Percentiles rank a stretch among this genome's conserved stretches.
These are phyloP conservation scores for Dorcoceras hygrometricum DNA, from an alignment of 257 asterid species.

Conservation along the genomic window DNA sequence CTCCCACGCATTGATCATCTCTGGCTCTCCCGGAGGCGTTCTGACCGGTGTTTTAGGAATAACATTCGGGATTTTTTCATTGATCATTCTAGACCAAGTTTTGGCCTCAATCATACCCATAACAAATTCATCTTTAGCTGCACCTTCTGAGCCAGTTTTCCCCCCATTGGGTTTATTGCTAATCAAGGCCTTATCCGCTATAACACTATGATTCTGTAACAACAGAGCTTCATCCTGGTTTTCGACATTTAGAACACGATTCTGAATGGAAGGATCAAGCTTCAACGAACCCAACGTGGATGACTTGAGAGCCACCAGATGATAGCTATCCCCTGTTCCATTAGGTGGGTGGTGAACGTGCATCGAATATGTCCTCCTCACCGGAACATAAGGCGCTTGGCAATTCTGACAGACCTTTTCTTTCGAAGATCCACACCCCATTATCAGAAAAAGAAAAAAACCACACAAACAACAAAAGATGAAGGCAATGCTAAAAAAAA, in stretches of 20 bases:
- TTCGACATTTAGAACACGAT: constrained; percentile 15
- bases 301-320: constrained; percentile 74
- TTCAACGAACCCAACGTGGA: constrained; percentile 75
- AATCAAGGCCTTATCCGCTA: constrained; percentile 23
- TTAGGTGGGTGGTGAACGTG: constrained; percentile 49
- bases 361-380: constrained; percentile 73
- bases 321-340: constrained; percentile 47
- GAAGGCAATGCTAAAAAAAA: background rate
- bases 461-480: constrained; percentile 11
- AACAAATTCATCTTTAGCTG: constrained; percentile 52
- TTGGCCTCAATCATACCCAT: constrained; percentile 80
- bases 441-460: constrained; percentile 18
- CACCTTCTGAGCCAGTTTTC: constrained; percentile 15
- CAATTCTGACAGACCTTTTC: constrained; percentile 62
- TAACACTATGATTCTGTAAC: constrained; percentile 25
- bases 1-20: constrained; percentile 83
- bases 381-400: constrained; percentile 52
- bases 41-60: constrained; percentile 55
- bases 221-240: constrained; percentile 26
- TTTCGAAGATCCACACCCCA: constrained; percentile 92
- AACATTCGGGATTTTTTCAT: constrained; percentile 63
- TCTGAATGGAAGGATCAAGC: constrained; percentile 55
- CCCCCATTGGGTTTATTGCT: background rate
- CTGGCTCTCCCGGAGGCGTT: constrained; percentile 90
- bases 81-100: constrained; percentile 77